These are phyloP conservation scores for Fragaria ananassa DNA, from an alignment of 306 rosid species.

Conservation along the genomic window DNA sequence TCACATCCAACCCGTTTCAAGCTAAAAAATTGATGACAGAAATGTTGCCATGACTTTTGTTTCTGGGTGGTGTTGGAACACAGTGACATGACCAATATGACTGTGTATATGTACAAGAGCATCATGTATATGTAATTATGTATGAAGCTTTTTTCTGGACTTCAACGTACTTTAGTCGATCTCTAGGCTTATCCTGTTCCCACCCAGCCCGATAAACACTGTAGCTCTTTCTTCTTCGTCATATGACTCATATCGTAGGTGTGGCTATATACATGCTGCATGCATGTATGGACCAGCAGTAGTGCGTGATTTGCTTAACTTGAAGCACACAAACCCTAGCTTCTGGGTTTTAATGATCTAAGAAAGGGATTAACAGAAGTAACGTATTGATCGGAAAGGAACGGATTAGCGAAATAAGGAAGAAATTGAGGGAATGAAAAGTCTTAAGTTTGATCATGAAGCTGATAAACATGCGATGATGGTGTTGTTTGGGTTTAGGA, in stretches of 20 bases:
- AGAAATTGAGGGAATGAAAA: not conserved
- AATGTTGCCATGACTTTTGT: not conserved
- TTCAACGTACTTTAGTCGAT: not conserved
- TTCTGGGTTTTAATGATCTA: not conserved
- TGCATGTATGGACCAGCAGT: not conserved
- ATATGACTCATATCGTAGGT: not conserved
- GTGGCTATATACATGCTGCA: constrained; percentile 2
- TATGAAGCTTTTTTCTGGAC: constrained; percentile 6
- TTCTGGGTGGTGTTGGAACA: not conserved
- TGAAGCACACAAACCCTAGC: not conserved
- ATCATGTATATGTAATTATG: not conserved
- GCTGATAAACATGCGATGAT: not conserved
- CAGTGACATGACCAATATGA: not conserved
- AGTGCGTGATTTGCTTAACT: not conserved
- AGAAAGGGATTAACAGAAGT: not conserved
- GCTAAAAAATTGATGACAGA: not conserved
- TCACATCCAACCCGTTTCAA: not conserved
- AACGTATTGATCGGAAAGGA: not conserved
- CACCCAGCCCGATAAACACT: not conserved
- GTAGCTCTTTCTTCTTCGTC: constrained; percentile 1
- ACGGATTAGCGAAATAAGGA: not conserved
- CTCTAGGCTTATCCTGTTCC: not conserved
- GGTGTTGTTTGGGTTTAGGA: not conserved
- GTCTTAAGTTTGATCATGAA: not conserved
- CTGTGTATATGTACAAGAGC: not conserved